These are phyloP conservation scores for Paragyromitra xinjiangensis DNA, from an alignment of 495 filamentous ascomycete species.

Conservation along the genomic window DNA sequence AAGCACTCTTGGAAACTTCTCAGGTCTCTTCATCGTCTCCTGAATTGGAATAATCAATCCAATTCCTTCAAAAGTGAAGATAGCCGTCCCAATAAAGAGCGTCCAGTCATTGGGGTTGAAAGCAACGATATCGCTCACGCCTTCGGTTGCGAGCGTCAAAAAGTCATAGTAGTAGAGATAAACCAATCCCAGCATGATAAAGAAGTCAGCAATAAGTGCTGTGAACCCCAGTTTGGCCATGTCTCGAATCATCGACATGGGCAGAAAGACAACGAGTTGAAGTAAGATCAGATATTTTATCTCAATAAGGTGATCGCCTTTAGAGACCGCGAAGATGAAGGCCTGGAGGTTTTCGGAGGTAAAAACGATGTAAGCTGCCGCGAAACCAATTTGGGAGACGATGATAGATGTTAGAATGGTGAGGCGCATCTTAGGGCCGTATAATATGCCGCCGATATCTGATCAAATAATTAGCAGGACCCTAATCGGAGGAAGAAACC, in stretches of 20 bases:
- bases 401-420: slow-evolving; percentile 91
- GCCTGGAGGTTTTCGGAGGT: slow-evolving; percentile 95
- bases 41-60: slow-evolving; percentile 99
- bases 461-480: slow-evolving; percentile 29
- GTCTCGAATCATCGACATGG: slow-evolving; percentile 90
- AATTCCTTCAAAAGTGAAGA: slow-evolving; percentile 98
- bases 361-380: slow-evolving; percentile 98
- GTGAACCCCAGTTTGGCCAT: slow-evolving; percentile 93
- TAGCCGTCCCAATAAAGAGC: slow-evolving; percentile 95
- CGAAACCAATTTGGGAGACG: slow-evolving; percentile 92
- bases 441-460: slow-evolving; percentile 92
- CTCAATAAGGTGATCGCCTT: slow-evolving; percentile 80
- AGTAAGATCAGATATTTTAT: slow-evolving; percentile 89
- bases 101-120: slow-evolving; percentile 94
- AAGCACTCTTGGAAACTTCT: slow-evolving; percentile 87
- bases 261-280: slow-evolving; percentile 92
- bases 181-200: slow-evolving; percentile 88
- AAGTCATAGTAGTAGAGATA: slow-evolving; percentile 98
- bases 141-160: slow-evolving; percentile 73
- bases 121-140: slow-evolving; percentile 79
- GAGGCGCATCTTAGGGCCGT: slow-evolving; percentile 84
- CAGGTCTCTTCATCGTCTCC: slow-evolving; percentile 89
- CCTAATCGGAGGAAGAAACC: not conserved
- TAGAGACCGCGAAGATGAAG: slow-evolving; percentile 82
- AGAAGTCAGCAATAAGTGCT: slow-evolving; percentile 88